Evolutionary conservation across 495 filamentous ascomycete genomes (phyloP).

Genomic region (Cudoniella acicularis): DNA sequence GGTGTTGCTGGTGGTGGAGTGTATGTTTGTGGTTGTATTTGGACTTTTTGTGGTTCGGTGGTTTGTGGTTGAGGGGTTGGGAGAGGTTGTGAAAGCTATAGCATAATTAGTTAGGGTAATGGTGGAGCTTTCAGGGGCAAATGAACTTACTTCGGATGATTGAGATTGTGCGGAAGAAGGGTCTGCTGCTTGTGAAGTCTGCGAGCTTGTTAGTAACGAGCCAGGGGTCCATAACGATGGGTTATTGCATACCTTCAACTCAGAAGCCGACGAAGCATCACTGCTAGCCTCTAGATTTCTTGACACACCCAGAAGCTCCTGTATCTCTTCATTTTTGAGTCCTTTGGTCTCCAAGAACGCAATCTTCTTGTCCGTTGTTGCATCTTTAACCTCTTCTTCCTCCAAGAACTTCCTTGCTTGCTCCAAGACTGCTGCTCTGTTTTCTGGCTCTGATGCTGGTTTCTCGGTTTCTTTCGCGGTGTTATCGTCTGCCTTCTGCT

Average conservation of each 20-base stretch:
- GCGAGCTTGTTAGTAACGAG: no score
- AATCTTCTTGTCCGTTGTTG: slow-evolving; percentile 67
- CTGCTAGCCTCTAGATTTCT: slow-evolving; percentile 20
- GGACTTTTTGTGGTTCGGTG: no score
- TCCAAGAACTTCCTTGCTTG: slow-evolving; percentile 77
- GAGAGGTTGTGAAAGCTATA: no score
- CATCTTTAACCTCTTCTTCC: slow-evolving; percentile 68
- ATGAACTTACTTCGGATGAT: no score
- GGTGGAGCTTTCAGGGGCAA: not conserved
- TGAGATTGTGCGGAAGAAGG: no score
- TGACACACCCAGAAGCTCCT: slow-evolving; percentile 53
- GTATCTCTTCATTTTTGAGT: slow-evolving; percentile 61
- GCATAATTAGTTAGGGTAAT: no score
- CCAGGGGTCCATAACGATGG: no score
- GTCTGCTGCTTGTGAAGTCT: no score
- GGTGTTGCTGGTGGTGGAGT: no score
- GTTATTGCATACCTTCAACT: no score
- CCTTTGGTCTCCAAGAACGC: slow-evolving; percentile 81
- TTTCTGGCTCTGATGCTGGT: slow-evolving; percentile 13
- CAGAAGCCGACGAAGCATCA: not conserved
- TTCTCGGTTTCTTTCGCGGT: not conserved
- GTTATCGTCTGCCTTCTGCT: slow-evolving; percentile 10
- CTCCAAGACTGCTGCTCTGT: slow-evolving; percentile 47
- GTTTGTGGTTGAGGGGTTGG: no score
- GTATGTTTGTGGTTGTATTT: no score